Conservation (phyloP, 75 land plant species). For the Cryptomeria japonica region DNA sequence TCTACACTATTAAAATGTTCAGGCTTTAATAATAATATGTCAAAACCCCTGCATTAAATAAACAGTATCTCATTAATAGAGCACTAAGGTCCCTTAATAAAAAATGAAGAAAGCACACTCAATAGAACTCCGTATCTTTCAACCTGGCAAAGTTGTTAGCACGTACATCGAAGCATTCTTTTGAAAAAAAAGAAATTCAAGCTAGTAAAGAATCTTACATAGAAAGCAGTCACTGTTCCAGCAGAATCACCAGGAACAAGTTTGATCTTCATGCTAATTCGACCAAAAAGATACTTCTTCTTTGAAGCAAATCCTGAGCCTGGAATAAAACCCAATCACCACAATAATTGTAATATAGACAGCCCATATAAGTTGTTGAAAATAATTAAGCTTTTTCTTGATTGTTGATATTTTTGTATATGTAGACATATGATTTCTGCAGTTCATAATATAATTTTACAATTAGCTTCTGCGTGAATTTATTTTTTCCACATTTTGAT, state of each 20-base stretch:
- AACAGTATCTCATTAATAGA: neutral
- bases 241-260: conserved; percentile 75
- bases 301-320: conserved; percentile 74
- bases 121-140: neutral
- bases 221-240: conserved; percentile 71
- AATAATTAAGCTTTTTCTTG: too few species aligned
- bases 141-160: neutral
- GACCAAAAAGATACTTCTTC: conserved; percentile 50
- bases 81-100: neutral
- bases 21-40: too few species aligned
- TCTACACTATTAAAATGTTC: too few species aligned
- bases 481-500: too few species aligned
- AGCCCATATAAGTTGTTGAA: too few species aligned
- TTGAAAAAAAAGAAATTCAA: neutral
- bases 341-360: neutral
- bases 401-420: too few species aligned
- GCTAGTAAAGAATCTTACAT: conserved; percentile 23
- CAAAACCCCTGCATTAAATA: too few species aligned
- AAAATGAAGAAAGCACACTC: neutral
- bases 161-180: neutral
- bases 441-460: too few species aligned
- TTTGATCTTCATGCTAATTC: conserved; percentile 72
- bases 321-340: conserved; percentile 11
- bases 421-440: too few species aligned
- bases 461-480: too few species aligned